Evolutionary conservation across 2,329 filamentous ascomycete species (phyloP).

Genomic region (Phialophora tarda): DNA sequence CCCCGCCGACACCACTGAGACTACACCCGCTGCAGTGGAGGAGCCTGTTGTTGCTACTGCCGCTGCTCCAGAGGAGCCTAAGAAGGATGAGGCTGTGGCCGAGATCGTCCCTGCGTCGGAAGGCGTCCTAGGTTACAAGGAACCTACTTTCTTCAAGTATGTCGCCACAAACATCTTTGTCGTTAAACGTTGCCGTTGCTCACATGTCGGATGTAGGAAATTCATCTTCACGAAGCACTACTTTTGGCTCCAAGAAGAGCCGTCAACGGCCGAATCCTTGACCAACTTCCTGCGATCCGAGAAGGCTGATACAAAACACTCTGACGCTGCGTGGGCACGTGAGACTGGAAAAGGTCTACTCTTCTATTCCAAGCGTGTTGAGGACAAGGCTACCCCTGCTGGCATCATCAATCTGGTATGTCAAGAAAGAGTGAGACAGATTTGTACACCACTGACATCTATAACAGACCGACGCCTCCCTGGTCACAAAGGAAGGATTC

Average conservation of each 20-base stretch:
- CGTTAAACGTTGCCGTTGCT: not conserved
- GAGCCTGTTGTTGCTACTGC: slow-evolving; percentile 47
- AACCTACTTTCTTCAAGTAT: slow-evolving; percentile 86
- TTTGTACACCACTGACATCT: slow-evolving; percentile 39
- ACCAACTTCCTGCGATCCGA: slow-evolving; percentile 81
- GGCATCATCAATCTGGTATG: slow-evolving; percentile 86
- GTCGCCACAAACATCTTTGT: slow-evolving; percentile 47
- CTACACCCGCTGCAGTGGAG: slow-evolving; percentile 38
- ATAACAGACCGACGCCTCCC: slow-evolving; percentile 66
- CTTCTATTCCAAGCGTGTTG: slow-evolving; percentile 83
- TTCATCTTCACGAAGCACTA: slow-evolving; percentile 90
- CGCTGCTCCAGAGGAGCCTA: slow-evolving; percentile 48
- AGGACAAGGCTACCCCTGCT: slow-evolving; percentile 79
- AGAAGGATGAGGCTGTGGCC: slow-evolving; percentile 50
- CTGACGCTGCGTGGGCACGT: slow-evolving; percentile 84
- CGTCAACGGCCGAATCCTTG: slow-evolving; percentile 75
- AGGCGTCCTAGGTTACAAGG: slow-evolving; percentile 88
- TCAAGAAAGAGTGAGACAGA: slow-evolving; percentile 54
- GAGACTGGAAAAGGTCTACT: slow-evolving; percentile 95
- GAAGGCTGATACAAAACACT: slow-evolving; percentile 77
- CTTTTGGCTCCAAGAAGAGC: slow-evolving; percentile 82
- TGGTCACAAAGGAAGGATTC: slow-evolving; percentile 75
- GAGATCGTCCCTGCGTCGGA: slow-evolving; percentile 76
- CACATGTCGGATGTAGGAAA: slow-evolving; percentile 63
- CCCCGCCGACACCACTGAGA: slow-evolving; percentile 37